Base-by-base conservation (phyloP, 2,329 filamentous ascomycete species). In the Metarhizium sp. region DNA sequence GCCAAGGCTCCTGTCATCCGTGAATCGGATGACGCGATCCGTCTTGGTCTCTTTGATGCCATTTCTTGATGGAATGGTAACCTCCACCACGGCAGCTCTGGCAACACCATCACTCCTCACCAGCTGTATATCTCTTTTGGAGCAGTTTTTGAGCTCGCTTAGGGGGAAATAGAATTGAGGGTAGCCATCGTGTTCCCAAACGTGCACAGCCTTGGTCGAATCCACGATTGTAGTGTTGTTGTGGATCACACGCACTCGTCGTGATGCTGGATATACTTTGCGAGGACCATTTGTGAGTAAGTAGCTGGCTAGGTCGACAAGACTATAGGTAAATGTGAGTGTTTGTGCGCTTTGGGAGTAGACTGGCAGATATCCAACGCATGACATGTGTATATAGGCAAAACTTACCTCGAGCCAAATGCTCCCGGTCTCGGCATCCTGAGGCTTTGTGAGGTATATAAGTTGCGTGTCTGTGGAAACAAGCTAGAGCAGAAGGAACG, bases 141-240 rank as follows among this genome's bases (percentile, higher is more conserved):
- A 62, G 52, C 65, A 67, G n/a, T 67, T 62, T 10, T 56, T 62
- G 5, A 73, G 56, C 43, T 65, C 67, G 0, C 57, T 47, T 0
- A 53, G 50, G 0, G 73, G 72, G 3, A 78, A 61, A 54, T 76
- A 77, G 56, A 71, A 73, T 30, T 78, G 70, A 1, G 76, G 77
- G 60, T 78, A 80, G 54, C 65, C 72, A 1, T 72, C 68, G 57
- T 80, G 76, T 60, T 76, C 74, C 74, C 74, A 76, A 8, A 75
- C 68, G 55, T 68, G 69, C 16, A 67, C 53, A 2, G 70, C 72
- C 25, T 64, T 57, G 1, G 64, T 67, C 0, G 73, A 73, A 55
- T 76, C 73, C 16, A 71, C 66, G 29, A 73, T 67, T 55, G 61
- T 62, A 4, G 59, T 60, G 29, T 63, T 61, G 55, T 71, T 67